Evolutionary conservation across 2,329 filamentous ascomycete genomes (phyloP).

Genomic region (Paecilomyces formosus): DNA sequence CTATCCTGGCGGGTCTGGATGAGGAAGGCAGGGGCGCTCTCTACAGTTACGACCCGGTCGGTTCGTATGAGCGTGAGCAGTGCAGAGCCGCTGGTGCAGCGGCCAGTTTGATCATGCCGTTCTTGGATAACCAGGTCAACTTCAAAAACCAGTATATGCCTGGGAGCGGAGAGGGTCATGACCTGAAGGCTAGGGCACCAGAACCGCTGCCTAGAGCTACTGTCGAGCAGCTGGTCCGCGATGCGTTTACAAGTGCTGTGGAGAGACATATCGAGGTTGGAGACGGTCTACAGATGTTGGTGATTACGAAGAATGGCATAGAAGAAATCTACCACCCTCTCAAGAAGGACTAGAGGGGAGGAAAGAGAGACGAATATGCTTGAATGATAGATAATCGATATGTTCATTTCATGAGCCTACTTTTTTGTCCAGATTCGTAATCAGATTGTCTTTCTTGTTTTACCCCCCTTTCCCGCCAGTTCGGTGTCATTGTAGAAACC

Average conservation of each 20-base stretch:
- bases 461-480: neutral
- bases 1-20: slow-evolving; percentile 88
- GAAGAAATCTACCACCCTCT: slow-evolving; percentile 75
- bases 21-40: slow-evolving; percentile 90
- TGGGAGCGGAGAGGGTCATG: slow-evolving; percentile 75
- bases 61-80: slow-evolving; percentile 94
- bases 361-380: neutral
- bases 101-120: slow-evolving; percentile 94
- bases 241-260: slow-evolving; percentile 95
- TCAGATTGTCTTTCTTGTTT: neutral
- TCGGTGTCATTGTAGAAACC: neutral
- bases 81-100: slow-evolving; percentile 90
- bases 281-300: slow-evolving; percentile 90
- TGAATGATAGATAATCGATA: slow-evolving; percentile 1
- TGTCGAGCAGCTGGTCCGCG: slow-evolving; percentile 83
- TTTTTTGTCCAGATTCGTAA: slow-evolving; percentile 1
- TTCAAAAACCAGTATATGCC: slow-evolving; percentile 98
- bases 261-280: slow-evolving; percentile 99
- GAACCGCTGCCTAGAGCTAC: slow-evolving; percentile 63
- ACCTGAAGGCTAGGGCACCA: slow-evolving; percentile 53
- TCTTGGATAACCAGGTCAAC: slow-evolving; percentile 99
- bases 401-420: neutral
- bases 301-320: slow-evolving; percentile 81
- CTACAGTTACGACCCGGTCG: slow-evolving; percentile 96
- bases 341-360: slow-evolving; percentile 69